Evolutionary conservation across 2,329 filamentous ascomycete species (phyloP).

Genomic region (Fusarium anguioides): DNA sequence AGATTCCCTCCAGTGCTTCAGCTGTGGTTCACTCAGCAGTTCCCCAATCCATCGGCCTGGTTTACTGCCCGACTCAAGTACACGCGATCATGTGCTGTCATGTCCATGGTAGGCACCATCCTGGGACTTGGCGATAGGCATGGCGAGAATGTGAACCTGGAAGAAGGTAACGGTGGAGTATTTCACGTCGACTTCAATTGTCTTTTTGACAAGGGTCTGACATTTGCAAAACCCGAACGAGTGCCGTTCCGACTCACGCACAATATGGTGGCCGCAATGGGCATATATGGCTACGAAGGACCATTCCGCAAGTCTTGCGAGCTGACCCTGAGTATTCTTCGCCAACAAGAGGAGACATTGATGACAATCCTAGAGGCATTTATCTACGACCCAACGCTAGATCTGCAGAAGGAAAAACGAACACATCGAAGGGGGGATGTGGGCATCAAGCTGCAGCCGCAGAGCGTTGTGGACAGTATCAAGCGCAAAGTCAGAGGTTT

Average conservation of each 20-base stretch:
- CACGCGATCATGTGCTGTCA: slow-evolving; percentile 93
- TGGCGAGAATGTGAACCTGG: slow-evolving; percentile 95
- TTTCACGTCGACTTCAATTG: slow-evolving; percentile 99
- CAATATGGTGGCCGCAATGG: slow-evolving; percentile 99
- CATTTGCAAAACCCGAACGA: slow-evolving; percentile 92
- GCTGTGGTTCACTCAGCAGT: slow-evolving; percentile 95
- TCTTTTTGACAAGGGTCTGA: slow-evolving; percentile 96
- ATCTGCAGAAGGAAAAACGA: slow-evolving; percentile 79
- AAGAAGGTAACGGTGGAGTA: slow-evolving; percentile 91
- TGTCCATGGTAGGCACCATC: slow-evolving; percentile 99
- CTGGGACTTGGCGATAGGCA: slow-evolving; percentile 94
- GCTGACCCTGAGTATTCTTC: slow-evolving; percentile 82
- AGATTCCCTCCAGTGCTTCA: slow-evolving; percentile 87
- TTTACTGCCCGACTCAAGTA: slow-evolving; percentile 89
- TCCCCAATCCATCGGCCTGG: slow-evolving; percentile 92
- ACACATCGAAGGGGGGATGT: slow-evolving; percentile 52
- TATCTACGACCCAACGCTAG: slow-evolving; percentile 94
- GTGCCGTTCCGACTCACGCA: slow-evolving; percentile 97
- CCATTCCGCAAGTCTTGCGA: slow-evolving; percentile 93
- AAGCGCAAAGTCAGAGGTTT: slow-evolving; percentile 86
- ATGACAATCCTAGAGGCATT: slow-evolving; percentile 99
- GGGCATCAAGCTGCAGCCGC: slow-evolving; percentile 64
- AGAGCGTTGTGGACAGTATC: slow-evolving; percentile 89
- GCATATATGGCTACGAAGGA: slow-evolving; percentile 91
- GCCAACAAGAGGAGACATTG: slow-evolving; percentile 93